Conservation (phyloP, 805 yeast genomes). For the Kregervanrija fluxuum region DNA sequence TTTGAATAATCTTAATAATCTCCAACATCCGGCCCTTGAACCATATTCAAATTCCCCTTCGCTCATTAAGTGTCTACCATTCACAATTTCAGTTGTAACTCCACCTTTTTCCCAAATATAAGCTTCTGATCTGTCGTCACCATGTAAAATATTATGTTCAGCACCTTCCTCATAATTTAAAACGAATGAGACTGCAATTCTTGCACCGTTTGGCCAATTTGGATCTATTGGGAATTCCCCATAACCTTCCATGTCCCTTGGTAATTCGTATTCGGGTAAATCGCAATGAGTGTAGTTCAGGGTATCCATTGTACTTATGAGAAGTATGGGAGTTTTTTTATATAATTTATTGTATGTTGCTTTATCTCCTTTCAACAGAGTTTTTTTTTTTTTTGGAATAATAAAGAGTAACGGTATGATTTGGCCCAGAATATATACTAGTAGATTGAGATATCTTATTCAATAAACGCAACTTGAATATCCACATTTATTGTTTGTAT, state of each 20-base stretch:
- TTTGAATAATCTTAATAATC: constrained; percentile 26
- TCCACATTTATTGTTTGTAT: too few relatives aligned
- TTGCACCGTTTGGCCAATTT: constrained; percentile 20
- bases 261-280: constrained; percentile 9
- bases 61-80: constrained; percentile 13
- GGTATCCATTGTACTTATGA: constrained; percentile 14
- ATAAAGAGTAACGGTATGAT: too few relatives aligned
- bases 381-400: too few relatives aligned
- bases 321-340: too few relatives aligned
- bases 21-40: constrained; percentile 14
- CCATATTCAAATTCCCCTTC: constrained; percentile 14
- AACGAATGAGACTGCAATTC: constrained; percentile 21
- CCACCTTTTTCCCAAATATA: constrained; percentile 14
- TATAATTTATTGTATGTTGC: too few relatives aligned
- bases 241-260: constrained; percentile 16
- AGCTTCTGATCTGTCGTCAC: constrained; percentile 14
- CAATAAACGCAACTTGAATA: too few relatives aligned
- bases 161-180: constrained; percentile 26
- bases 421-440: too few relatives aligned
- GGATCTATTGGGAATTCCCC: constrained; percentile 21
- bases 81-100: constrained; percentile 8
- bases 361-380: too few relatives aligned
- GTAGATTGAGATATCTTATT: too few relatives aligned
- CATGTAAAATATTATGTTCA: constrained; percentile 12
- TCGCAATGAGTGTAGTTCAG: constrained; percentile 7